Base-by-base conservation (phyloP, 2,329 filamentous ascomycete species). In the Colletotrichum tabaci region DNA sequence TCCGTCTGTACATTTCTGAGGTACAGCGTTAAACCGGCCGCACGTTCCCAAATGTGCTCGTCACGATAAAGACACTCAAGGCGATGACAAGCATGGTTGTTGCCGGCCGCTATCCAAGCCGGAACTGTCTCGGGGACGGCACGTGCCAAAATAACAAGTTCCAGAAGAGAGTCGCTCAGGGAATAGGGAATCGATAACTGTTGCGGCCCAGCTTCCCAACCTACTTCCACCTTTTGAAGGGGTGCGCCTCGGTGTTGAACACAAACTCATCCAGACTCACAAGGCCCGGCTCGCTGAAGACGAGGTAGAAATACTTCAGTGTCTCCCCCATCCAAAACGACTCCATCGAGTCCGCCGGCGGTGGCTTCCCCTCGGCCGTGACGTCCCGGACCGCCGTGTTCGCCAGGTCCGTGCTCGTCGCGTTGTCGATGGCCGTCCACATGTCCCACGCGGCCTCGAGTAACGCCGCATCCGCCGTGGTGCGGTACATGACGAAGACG, bases 401-500 rank as follows among this genome's bases (percentile, higher is more conserved):
- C 0, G 85, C 89, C 63, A 87, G 84, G 7, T 83, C 77, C 0
- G 88, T 87, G 52, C 80, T 76, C 0, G 89, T 90, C 10, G 83
- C 79, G 23, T 84, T 83, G 23, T 86, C 81, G 58, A 92, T 85
- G 10, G 85, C 80, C 50, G 83, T 76, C 77, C 90, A 92, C 88
- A 92, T 91, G 35, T 83, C 80, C 90, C 90, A 92, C 4, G 88
- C 90, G 18, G 84, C 82, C 23, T 91, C 88, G 40, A 85, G 84
- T 69, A 88, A 85, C 18, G 82, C 78, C 13, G 81, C 78, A 65
- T 90, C 86, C 26, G 88, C 90, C 0, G 89, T 91, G 69, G 90
- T 86, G 63, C 90, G 86, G 77, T 90, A 91, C 84, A 92, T 87
- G 76, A 91, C 86, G 80, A 90, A 92, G 5, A 93, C 86, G 23